Conservation (phyloP, 441 rosid species). For the Theobroma grandiflorum region DNA sequence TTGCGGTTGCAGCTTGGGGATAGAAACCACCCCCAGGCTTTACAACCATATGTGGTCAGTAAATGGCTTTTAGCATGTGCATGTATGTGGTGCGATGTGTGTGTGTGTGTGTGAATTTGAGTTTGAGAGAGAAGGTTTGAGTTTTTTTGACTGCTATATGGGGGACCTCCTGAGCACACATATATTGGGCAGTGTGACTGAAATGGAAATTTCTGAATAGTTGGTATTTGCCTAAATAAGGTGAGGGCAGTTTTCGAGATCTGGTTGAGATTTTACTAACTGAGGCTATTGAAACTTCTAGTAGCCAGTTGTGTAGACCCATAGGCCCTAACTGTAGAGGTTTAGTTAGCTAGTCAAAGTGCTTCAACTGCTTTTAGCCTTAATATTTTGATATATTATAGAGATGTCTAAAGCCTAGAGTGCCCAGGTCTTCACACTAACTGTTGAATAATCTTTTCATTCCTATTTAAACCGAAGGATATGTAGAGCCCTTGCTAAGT, state of each 20-base stretch:
- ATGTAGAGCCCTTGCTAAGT: background rate
- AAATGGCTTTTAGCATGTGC: background rate
- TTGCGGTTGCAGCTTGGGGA: background rate
- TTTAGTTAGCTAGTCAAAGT: background rate
- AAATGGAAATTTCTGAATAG: background rate
- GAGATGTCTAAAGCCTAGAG: background rate
- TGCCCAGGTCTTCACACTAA: background rate
- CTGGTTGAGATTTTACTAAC: background rate
- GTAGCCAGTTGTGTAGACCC: background rate
- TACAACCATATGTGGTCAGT: background rate
- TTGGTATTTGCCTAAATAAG: constrained; percentile 10
- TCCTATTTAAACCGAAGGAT: background rate
- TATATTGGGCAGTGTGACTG: background rate
- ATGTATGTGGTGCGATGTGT: background rate
- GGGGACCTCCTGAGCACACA: background rate
- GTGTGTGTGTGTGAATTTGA: background rate
- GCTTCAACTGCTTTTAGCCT: background rate
- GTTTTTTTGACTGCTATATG: background rate
- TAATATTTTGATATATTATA: background rate
- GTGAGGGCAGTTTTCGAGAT: background rate
- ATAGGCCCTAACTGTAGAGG: background rate
- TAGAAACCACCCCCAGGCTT: background rate
- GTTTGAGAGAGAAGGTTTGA: background rate
- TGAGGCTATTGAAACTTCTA: background rate
- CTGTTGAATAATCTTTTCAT: background rate